Conservation (phyloP, 495 filamentous ascomycete genomes). For the Aspergillus avenaceus region DNA sequence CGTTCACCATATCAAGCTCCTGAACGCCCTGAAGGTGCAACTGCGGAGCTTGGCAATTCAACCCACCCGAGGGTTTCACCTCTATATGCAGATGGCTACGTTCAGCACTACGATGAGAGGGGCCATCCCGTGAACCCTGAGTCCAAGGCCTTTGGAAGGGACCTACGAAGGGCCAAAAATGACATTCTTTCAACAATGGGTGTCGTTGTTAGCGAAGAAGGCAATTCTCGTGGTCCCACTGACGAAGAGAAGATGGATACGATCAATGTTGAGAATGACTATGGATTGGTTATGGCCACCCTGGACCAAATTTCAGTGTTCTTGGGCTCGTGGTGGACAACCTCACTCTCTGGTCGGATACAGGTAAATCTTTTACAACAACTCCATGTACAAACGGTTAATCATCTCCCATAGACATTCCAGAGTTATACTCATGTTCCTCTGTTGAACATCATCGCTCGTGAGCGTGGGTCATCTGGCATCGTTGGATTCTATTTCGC, state of each 20-base stretch:
- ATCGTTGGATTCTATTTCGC: constrained; percentile 39
- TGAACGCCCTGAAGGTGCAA: constrained; percentile 17
- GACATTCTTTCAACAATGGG: constrained; percentile 55
- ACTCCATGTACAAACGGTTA: too few relatives aligned
- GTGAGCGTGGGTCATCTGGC: constrained; percentile 33
- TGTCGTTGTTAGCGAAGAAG: constrained; percentile 45
- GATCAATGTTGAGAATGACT: constrained; percentile 46
- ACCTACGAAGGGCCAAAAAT: constrained; percentile 51
- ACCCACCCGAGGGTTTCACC: constrained; percentile 26
- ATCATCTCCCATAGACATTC: constrained; percentile 43
- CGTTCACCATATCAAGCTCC: constrained; percentile 69
- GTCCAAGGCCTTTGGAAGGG: constrained; percentile 38
- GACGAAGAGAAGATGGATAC: constrained; percentile 41
- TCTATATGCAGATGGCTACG: constrained; percentile 43
- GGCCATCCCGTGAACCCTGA: constrained; percentile 64
- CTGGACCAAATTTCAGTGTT: constrained; percentile 39
- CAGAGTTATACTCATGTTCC: constrained; percentile 38
- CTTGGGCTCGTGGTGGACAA: constrained; percentile 40
- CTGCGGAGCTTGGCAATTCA: constrained; percentile 15
- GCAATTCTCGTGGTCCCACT: constrained; percentile 24
- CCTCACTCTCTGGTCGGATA: constrained; percentile 40
- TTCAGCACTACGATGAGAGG: constrained; percentile 65
- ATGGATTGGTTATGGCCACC: constrained; percentile 44
- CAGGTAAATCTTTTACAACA: too few relatives aligned
- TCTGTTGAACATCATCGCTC: constrained; percentile 32